Percentiles rank a stretch among this genome's conserved stretches.
Conservation (phyloP, 1,284 basidiomycete genomes). For the Pseudozyma sp. region DNA sequence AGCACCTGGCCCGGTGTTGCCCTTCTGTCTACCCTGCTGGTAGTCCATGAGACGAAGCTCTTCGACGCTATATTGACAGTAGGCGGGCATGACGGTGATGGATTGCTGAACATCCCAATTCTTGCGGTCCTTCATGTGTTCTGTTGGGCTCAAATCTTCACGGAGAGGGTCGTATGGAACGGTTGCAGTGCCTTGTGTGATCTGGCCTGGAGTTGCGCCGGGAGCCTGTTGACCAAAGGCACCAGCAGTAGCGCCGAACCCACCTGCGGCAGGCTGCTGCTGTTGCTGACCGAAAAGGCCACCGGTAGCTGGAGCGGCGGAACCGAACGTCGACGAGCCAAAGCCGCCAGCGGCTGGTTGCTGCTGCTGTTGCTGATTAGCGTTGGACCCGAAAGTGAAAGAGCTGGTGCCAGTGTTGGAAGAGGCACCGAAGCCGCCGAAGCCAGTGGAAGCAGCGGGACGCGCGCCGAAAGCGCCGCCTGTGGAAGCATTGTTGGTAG, state of each 20-base stretch:
- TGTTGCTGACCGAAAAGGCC: conserved; percentile 56
- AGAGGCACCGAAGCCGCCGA: conserved; percentile 57
- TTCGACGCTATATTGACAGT: conserved; percentile 55
- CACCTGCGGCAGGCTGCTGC: conserved; percentile 43
- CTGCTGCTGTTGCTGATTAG: conserved; percentile 38
- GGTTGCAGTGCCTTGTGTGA: conserved; percentile 59
- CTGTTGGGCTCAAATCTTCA: conserved; percentile 57
- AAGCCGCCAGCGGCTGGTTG: conserved; percentile 45
- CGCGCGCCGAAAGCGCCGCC: conserved; percentile 55
- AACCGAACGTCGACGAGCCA: conserved; percentile 46
- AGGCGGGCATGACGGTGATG: conserved; percentile 60
- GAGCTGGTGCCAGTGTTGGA: conserved; percentile 32
- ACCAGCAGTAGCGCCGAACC: conserved; percentile 41
- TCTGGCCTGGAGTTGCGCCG: conserved; percentile 31
- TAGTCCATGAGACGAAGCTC: conserved; percentile 63
- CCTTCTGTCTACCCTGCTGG: conserved; percentile 57
- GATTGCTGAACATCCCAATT: conserved; percentile 62
- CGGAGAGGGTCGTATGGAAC: conserved; percentile 59
- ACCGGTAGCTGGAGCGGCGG: conserved; percentile 16
- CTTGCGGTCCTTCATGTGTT: conserved; percentile 60
- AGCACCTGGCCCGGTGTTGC: conserved; percentile 54
- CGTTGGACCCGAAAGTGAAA: conserved; percentile 51
- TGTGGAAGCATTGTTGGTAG: conserved; percentile 47
- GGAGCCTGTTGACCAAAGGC: conserved; percentile 41
- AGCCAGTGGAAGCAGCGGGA: conserved; percentile 52